Percentiles rank a stretch among this genome's conserved stretches.
These are phyloP conservation scores for Corylus heterophylla DNA, from an alignment of 306 rosid species.

Conservation along the genomic window DNA sequence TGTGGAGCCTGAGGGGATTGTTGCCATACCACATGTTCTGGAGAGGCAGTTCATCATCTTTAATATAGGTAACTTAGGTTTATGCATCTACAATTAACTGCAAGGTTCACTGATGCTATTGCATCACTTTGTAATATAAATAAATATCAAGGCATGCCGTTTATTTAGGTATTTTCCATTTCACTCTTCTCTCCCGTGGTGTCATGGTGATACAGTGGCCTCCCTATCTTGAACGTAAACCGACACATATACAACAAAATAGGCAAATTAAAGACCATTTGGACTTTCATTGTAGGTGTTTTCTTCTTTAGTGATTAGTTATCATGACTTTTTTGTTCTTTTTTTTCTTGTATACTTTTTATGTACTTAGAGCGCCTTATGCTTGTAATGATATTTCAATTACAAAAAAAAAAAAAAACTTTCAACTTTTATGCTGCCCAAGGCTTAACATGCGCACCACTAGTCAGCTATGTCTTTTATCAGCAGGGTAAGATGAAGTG, in stretches of 20 bases:
- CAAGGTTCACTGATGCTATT: background rate
- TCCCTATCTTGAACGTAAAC: background rate
- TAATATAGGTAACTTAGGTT: constrained; percentile 66
- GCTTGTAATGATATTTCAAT: too few species aligned
- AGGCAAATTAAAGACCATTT: background rate
- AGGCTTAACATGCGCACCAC: background rate
- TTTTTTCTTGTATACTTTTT: too few species aligned
- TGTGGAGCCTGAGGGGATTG: constrained; percentile 86
- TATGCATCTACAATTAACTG: background rate
- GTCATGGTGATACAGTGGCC: background rate
- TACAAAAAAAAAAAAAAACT: too few species aligned
- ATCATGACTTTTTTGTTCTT: too few species aligned
- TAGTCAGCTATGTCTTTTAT: background rate
- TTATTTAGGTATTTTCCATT: background rate
- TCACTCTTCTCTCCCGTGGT: background rate
- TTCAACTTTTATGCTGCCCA: background rate
- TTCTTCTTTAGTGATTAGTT: too few species aligned
- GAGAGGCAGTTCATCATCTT: constrained; percentile 66
- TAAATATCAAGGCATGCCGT: background rate
- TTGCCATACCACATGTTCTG: constrained; percentile 55
- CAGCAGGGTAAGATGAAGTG: background rate
- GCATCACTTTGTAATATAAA: background rate
- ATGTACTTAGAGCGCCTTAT: too few species aligned
- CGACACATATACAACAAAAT: background rate
- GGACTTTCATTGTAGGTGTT: background rate